Evolutionary conservation across 352 stramenopile species (phyloP).

Genomic region (Thalassiosira hispida): DNA sequence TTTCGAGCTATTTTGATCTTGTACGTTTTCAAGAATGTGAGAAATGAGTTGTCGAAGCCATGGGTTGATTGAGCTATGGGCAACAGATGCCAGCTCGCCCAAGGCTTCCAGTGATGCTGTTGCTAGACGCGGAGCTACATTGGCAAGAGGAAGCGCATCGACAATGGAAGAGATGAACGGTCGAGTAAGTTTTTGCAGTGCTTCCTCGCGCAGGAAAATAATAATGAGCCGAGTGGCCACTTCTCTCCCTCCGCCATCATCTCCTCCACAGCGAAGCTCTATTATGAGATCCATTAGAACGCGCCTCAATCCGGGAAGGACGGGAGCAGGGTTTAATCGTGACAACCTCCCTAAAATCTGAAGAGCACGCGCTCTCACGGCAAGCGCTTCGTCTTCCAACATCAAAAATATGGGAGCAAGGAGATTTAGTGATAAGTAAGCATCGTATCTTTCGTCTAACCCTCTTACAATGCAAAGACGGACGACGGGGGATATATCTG

Average conservation of each 20-base stretch:
- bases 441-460: slow-evolving; percentile 92
- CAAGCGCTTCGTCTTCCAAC: slow-evolving; percentile 92
- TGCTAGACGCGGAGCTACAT: slow-evolving; percentile 83
- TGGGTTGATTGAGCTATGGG: slow-evolving; percentile 89
- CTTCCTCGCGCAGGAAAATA: slow-evolving; percentile 81
- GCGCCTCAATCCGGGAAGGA: slow-evolving; percentile 92
- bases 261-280: slow-evolving; percentile 92
- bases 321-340: slow-evolving; percentile 93
- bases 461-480: slow-evolving; percentile 93
- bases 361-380: slow-evolving; percentile 91
- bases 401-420: slow-evolving; percentile 93
- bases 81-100: slow-evolving; percentile 92
- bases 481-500: slow-evolving; percentile 91
- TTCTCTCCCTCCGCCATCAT: slow-evolving; percentile 84
- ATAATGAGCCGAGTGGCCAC: slow-evolving; percentile 86
- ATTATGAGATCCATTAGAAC: slow-evolving; percentile 95
- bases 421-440: slow-evolving; percentile 92
- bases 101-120: slow-evolving; percentile 87
- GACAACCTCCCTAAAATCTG: slow-evolving; percentile 93
- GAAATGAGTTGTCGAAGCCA: slow-evolving; percentile 95
- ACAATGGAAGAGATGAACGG: slow-evolving; percentile 90
- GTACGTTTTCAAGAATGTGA: slow-evolving; percentile 94
- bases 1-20: slow-evolving; percentile 96
- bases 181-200: slow-evolving; percentile 82
- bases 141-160: slow-evolving; percentile 87